Conservation (phyloP, 495 filamentous ascomycete species). For the Talaromyces trachyspermus region DNA sequence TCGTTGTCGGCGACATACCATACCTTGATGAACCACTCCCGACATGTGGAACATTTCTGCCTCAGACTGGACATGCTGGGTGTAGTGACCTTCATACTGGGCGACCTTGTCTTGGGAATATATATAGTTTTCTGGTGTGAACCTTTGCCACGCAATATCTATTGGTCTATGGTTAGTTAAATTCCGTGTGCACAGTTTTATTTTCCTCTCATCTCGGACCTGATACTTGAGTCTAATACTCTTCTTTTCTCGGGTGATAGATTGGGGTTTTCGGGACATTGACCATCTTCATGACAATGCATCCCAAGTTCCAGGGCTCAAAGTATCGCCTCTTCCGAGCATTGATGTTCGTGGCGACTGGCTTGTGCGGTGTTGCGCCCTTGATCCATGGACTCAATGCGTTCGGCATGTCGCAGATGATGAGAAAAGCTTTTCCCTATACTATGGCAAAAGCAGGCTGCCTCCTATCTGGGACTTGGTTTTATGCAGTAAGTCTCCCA, state of each 20-base stretch:
- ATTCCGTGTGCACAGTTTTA: background rate
- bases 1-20: constrained; percentile 21
- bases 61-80: background rate
- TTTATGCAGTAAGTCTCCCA: constrained; percentile 34
- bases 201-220: constrained; percentile 1
- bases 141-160: background rate
- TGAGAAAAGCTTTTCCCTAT: constrained; percentile 24
- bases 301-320: constrained; percentile 36
- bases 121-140: background rate
- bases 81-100: constrained; percentile 4
- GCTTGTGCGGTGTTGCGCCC: constrained; percentile 38
- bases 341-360: constrained; percentile 38
- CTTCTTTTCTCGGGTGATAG: constrained; percentile 10
- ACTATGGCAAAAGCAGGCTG: constrained; percentile 19
- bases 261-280: constrained; percentile 22
- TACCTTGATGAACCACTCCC: constrained; percentile 16
- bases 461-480: constrained; percentile 28
- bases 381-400: constrained; percentile 35
- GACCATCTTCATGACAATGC: constrained; percentile 24
- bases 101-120: background rate
- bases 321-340: constrained; percentile 34
- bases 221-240: too few relatives aligned
- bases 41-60: constrained; percentile 5
- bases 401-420: constrained; percentile 35
- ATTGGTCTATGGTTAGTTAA: background rate